Conservation (phyloP, 768 basidiomycete genomes). For the Pleurotus tuber-regium region DNA sequence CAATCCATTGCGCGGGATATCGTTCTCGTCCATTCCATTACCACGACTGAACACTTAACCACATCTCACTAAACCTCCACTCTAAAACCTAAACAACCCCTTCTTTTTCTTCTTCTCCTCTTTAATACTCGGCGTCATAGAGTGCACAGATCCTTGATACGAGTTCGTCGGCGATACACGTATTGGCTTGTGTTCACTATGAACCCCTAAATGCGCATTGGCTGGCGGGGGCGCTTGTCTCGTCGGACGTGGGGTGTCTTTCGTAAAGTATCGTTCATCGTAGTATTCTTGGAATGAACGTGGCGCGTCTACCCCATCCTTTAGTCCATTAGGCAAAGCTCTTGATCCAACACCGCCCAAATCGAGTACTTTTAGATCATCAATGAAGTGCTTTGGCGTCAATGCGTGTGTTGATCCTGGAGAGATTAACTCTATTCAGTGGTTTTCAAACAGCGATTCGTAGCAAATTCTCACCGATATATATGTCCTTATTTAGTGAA, state of each 20-base stretch:
- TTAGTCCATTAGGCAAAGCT: constrained; percentile 66
- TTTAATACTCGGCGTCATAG: constrained; percentile 32
- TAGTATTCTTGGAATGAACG: constrained; percentile 73
- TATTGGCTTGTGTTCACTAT: constrained; percentile 32
- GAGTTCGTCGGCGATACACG: constrained; percentile 57
- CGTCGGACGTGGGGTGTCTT: constrained; percentile 57
- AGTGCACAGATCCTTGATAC: constrained; percentile 41
- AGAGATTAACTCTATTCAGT: too few species aligned
- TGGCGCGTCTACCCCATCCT: constrained; percentile 38
- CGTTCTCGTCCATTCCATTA: not conserved
- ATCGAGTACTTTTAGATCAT: constrained; percentile 85
- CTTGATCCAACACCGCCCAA: constrained; percentile 83
- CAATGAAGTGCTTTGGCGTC: constrained; percentile 81
- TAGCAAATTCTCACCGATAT: constrained; percentile 63
- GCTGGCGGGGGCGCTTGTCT: constrained; percentile 34
- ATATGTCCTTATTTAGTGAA: constrained; percentile 80
- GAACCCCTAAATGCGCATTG: constrained; percentile 17
- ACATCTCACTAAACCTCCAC: not conserved
- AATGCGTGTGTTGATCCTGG: constrained; percentile 86
- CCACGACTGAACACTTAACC: not conserved
- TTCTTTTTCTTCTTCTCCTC: constrained; percentile 79
- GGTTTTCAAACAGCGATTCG: too few species aligned
- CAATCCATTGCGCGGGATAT: not conserved
- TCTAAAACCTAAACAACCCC: constrained; percentile 66
- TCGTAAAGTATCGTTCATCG: constrained; percentile 73